Conservation (phyloP, 2,329 filamentous ascomycete species). For the Ceratocystis huliohia region DNA sequence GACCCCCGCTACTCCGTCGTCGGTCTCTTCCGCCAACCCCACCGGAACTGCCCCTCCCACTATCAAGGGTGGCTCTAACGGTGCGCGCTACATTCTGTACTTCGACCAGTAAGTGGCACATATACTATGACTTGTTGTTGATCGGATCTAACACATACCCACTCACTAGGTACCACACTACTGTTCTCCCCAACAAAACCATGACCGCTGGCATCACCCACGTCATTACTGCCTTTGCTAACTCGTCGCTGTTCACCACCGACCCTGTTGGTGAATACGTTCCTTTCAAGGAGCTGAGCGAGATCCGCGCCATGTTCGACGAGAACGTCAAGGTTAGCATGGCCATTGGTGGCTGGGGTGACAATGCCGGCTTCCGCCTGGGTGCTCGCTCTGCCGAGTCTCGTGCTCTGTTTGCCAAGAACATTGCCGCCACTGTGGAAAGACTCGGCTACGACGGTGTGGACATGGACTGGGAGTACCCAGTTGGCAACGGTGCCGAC, state of each 20-base stretch:
- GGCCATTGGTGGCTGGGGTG: slow-evolving; percentile 64
- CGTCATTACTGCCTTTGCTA: slow-evolving; percentile 47
- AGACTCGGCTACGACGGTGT: slow-evolving; percentile 51
- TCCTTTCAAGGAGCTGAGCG: slow-evolving; percentile 39
- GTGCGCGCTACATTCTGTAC: neutral
- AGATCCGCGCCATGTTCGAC: slow-evolving; percentile 31
- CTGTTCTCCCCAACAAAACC: neutral
- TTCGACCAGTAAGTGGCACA: neutral
- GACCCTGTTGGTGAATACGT: slow-evolving; percentile 32
- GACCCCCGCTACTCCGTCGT: neutral
- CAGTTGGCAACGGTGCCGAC: slow-evolving; percentile 54
- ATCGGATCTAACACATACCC: neutral
- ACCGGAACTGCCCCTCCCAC: neutral
- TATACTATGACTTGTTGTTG: too few relatives aligned
- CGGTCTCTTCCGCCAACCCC: neutral
- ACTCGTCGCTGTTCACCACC: slow-evolving; percentile 40
- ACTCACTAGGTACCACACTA: neutral
- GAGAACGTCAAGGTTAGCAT: slow-evolving; percentile 50
- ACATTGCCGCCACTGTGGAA: slow-evolving; percentile 50
- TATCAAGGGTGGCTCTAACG: neutral
- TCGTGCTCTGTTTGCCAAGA: slow-evolving; percentile 47
- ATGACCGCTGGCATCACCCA: slow-evolving; percentile 35
- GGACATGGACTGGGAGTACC: slow-evolving; percentile 55
- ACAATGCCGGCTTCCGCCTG: slow-evolving; percentile 48
- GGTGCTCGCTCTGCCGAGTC: slow-evolving; percentile 41